Conservation (phyloP, 2,329 filamentous ascomycete genomes). For the Ophiocordyceps camponoti-floridani region DNA sequence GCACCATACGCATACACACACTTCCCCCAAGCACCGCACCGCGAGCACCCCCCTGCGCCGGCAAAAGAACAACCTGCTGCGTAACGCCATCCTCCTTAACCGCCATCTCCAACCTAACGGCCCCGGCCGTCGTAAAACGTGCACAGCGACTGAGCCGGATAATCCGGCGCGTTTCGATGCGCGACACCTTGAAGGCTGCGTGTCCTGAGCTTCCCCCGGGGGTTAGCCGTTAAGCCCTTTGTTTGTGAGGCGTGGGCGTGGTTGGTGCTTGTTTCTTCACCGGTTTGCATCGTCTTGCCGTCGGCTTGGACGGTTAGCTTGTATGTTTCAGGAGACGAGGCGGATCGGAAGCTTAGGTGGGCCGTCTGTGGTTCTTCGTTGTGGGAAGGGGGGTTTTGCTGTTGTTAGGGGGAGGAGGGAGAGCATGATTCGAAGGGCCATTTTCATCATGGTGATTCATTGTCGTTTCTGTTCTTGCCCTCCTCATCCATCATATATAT, state of each 20-base stretch:
- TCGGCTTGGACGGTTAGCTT: conserved; percentile 22
- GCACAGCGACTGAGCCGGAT: conserved; percentile 22
- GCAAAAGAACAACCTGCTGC: conserved; percentile 23
- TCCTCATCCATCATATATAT: too few relatives aligned
- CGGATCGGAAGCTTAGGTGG: conserved; percentile 25
- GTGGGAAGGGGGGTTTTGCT: conserved; percentile 1
- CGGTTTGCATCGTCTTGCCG: conserved; percentile 17
- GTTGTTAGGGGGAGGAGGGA: neutral
- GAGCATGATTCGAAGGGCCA: neutral
- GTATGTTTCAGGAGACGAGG: conserved; percentile 17
- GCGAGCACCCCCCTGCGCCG: conserved; percentile 23
- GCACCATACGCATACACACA: conserved; percentile 22
- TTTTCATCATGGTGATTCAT: neutral
- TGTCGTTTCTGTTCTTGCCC: too few relatives aligned
- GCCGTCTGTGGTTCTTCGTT: conserved; percentile 15
- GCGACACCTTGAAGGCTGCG: conserved; percentile 18
- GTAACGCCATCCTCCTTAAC: conserved; percentile 11
- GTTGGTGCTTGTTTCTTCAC: conserved; percentile 7
- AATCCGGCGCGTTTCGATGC: conserved; percentile 24
- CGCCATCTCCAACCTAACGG: conserved; percentile 11
- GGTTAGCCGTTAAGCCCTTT: neutral
- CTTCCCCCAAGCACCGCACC: conserved; percentile 21
- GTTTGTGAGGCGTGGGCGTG: neutral
- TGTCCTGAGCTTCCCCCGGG: conserved; percentile 9
- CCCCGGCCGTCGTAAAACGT: conserved; percentile 21